Conservation (phyloP, 306 rosid genomes). For the Fagus crenata region DNA sequence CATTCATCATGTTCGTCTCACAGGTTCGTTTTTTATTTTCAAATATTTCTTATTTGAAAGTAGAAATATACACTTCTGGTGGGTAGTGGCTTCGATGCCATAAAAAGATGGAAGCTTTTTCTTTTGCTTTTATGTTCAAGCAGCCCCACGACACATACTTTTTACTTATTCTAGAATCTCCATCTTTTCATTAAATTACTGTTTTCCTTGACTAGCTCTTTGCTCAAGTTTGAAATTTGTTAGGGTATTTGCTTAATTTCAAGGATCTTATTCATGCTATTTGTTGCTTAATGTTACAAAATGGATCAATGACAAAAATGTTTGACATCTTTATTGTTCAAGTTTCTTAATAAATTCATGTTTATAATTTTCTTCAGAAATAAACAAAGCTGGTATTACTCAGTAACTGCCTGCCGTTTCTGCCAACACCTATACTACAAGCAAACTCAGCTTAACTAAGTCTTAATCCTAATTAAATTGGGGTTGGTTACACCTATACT, state of each 20-base stretch:
- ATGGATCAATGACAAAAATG: neutral
- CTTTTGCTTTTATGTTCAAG: neutral
- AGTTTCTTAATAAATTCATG: neutral
- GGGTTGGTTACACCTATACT: too few species aligned
- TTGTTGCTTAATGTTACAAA: neutral
- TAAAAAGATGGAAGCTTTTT: neutral
- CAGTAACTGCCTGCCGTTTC: neutral
- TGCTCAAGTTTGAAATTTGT: neutral
- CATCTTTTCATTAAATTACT: neutral
- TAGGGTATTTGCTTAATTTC: neutral
- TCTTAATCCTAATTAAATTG: too few species aligned
- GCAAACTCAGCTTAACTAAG: too few species aligned
- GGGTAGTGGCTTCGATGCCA: too few species aligned
- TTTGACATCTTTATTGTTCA: neutral
- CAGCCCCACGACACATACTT: neutral
- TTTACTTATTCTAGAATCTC: neutral
- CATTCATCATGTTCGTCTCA: slow-evolving; percentile 79
- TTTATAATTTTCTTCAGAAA: neutral
- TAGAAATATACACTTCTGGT: neutral
- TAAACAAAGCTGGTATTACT: neutral
- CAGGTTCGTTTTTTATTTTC: slow-evolving; percentile 42
- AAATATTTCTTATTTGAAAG: slow-evolving; percentile 2
- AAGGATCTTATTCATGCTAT: too few species aligned
- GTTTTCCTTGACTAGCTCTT: neutral
- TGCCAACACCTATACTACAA: too few species aligned